Evolutionary conservation across 225 moss, liverwort and hornwort genomes (phyloP).

Genomic region (Pseudoscleropodium purum): DNA sequence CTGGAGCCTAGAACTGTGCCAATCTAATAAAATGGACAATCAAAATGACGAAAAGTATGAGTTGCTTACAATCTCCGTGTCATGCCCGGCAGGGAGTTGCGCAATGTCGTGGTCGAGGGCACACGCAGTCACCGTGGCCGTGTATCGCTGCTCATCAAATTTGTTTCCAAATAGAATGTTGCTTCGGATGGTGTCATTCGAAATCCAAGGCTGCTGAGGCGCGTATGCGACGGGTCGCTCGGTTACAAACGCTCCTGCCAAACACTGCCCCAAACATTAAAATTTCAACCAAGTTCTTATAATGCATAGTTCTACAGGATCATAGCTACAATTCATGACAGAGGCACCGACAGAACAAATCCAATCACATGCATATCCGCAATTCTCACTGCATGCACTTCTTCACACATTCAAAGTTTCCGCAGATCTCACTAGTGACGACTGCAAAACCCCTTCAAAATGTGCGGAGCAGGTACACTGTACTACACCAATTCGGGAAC

Average conservation of each 20-base stretch:
- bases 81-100: constrained; percentile 53
- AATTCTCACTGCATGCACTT: background rate
- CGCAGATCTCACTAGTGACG: background rate
- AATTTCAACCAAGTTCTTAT: background rate
- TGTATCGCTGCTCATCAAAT: constrained; percentile 50
- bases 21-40: background rate
- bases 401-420: background rate
- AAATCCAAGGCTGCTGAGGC: constrained; percentile 83
- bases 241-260: constrained; percentile 33
- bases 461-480: background rate
- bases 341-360: background rate
- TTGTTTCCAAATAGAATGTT: constrained; percentile 46
- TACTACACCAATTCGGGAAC: background rate
- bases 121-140: constrained; percentile 39
- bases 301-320: background rate
- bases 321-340: too few relatives aligned
- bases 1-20: too few relatives aligned
- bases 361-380: background rate
- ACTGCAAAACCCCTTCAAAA: background rate
- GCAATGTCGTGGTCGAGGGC: constrained; percentile 67
- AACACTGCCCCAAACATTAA: constrained; percentile 8
- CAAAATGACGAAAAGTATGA: background rate
- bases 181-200: constrained; percentile 48
- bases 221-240: constrained; percentile 43
- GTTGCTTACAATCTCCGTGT: constrained; percentile 64